A percentile compares a stretch with the other conserved stretches of the same genome.
Conservation (phyloP, 2,329 filamentous ascomycete species). For the Stagonosporopsis rhizophila region DNA sequence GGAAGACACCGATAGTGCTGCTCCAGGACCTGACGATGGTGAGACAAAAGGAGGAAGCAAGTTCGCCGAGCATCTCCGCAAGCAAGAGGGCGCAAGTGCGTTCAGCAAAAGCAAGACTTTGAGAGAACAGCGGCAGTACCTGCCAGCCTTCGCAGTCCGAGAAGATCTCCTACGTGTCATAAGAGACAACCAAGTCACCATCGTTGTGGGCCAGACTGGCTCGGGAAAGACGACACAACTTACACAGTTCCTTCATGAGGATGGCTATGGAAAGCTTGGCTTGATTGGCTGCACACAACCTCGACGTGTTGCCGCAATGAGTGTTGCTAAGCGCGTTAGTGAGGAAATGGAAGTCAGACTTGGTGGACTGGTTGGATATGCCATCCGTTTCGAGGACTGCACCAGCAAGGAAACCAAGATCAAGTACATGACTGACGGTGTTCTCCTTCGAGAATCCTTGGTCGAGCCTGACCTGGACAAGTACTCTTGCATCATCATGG, state of each 20-base stretch:
- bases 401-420: conserved; percentile 94
- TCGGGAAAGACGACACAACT: conserved; percentile 98
- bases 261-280: conserved; percentile 85
- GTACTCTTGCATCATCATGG: conserved; percentile 99
- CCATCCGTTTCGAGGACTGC: conserved; percentile 97
- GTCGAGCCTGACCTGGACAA: conserved; percentile 92
- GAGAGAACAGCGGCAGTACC: conserved; percentile 87
- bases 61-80: conserved; percentile 90
- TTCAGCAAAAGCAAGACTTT: conserved; percentile 94
- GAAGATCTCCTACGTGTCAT: conserved; percentile 93
- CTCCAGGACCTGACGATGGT: conserved; percentile 76
- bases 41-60: conserved; percentile 73
- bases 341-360: conserved; percentile 97
- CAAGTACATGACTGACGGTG: conserved; percentile 99
- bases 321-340: conserved; percentile 95
- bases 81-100: conserved; percentile 79
- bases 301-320: conserved; percentile 96
- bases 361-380: conserved; percentile 89
- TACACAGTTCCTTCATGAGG: conserved; percentile 94
- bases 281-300: conserved; percentile 98
- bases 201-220: conserved; percentile 96
- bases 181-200: conserved; percentile 94
- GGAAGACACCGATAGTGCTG: conserved; percentile 84
- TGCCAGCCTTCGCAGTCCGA: conserved; percentile 94
- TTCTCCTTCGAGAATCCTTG: conserved; percentile 89